A percentile compares a stretch with the other conserved stretches of the same genome.
phyloP scores from a whole-genome alignment of 2,329 filamentous ascomycete species.

The Pyrenochaeta sp. region DNA sequence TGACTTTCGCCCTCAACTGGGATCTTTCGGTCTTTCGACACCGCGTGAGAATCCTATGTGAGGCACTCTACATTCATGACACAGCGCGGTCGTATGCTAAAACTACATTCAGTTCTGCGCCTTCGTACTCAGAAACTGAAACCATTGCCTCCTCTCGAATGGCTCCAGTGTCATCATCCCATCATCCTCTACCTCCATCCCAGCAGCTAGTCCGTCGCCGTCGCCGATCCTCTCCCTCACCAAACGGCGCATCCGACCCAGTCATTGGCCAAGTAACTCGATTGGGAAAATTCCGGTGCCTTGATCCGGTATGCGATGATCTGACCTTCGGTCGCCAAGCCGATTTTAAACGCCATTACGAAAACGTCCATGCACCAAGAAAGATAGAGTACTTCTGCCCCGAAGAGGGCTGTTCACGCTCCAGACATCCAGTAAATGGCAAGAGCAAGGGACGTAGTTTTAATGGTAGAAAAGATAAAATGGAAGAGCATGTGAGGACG shows the following conservation, averaged over 20 bases:
- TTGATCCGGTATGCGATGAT: constrained; percentile 22
- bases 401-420: constrained; percentile 27
- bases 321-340: constrained; percentile 40
- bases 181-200: neutral
- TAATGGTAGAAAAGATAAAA: constrained; percentile 40
- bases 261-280: constrained; percentile 37
- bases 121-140: neutral
- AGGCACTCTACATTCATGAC: neutral
- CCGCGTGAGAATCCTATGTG: neutral
- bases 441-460: constrained; percentile 38
- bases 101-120: neutral
- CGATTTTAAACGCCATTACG: constrained; percentile 42
- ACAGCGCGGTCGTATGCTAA: neutral
- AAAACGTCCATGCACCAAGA: constrained; percentile 23
- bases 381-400: constrained; percentile 36
- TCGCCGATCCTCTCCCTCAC: neutral
- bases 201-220: neutral
- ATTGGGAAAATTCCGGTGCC: constrained; percentile 36
- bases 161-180: neutral
- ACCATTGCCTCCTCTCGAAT: neutral
- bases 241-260: constrained; percentile 3
- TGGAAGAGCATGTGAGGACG: constrained; percentile 37
- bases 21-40: neutral
- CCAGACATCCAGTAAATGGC: constrained; percentile 17
- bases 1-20: neutral